Base-by-base conservation (phyloP, 306 rosid genomes). In the Sphenostylis stenocarpa region DNA sequence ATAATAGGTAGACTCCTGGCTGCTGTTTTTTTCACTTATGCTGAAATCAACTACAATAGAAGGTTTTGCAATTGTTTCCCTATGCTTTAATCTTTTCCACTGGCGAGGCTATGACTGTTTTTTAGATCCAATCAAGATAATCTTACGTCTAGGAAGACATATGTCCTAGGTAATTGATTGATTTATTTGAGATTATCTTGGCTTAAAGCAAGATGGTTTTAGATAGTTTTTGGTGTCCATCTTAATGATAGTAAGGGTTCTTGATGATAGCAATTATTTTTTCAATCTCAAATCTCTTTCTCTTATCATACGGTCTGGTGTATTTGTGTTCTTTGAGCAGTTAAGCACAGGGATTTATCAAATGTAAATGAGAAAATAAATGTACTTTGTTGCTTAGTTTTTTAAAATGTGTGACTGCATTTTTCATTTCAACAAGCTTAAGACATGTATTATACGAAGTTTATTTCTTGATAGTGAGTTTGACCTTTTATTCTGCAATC, bases 401-500 rank as follows among this genome's bases (percentile, higher is more conserved):
- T 44, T 23, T 3, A 60, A 29, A 51, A 60, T 1, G n/a, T n/a
- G 6, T 51, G 70, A 13, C 57, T 38, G 41, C 60, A 21, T 57
- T 77, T 81, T 81, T 34, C 34, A 45, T 43, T 43, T 56, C 44
- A 11, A 44, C 55, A 17, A 80, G 64, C 61, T 36, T 51, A 51
- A 51, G 57, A 48, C 79, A 39, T 38, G 70, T 41, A 41, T 53
- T 41, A 41, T 53, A 66, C 75, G 66, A 36, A 39, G 21, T 81
- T 38, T 69, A 39, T 67, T 67, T 29, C 52, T 64, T 66, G 68
- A 63, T 36, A 55, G 38, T 70, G 71, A 77, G 39, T 70, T 36
- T 47, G 66, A 45, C 67, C 64, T 9, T 73, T 79, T 61, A 38
- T 75, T 82, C 67, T 83, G 70, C 53, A 38, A 72, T 82, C 71